These are phyloP conservation scores for Solanum hybrid DNA, from an alignment of 305 asterid genomes.

Conservation along the genomic window DNA sequence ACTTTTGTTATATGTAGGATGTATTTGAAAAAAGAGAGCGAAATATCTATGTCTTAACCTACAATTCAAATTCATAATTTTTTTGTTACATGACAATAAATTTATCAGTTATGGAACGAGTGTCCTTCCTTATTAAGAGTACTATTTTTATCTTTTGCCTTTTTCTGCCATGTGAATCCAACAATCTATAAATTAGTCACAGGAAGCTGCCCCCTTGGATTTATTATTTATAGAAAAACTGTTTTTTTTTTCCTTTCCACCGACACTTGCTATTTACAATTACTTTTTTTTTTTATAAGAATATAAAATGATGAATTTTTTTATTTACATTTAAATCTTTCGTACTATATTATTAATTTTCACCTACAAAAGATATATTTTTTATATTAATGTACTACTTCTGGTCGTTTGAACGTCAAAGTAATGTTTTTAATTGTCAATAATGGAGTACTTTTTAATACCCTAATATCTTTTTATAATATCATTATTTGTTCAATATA, in stretches of 20 bases:
- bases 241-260: neutral
- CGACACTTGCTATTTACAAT: neutral
- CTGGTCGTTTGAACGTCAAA: neutral
- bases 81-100: too few relatives aligned
- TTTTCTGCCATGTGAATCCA: neutral
- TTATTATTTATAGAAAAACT: neutral
- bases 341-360: neutral
- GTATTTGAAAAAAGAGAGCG: too few relatives aligned
- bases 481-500: neutral
- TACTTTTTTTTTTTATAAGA: neutral
- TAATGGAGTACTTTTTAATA: neutral
- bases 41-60: too few relatives aligned
- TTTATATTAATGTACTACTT: neutral
- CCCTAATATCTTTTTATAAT: neutral
- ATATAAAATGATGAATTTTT: neutral
- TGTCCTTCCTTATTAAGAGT: too few relatives aligned
- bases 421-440: neutral
- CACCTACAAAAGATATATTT: neutral
- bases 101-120: too few relatives aligned
- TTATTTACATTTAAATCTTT: neutral
- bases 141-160: neutral
- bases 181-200: neutral
- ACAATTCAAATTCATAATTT: too few relatives aligned
- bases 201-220: neutral
- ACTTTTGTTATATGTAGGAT: too few relatives aligned